Conservation (phyloP, 352 stramenopile genomes). For the Phytophthora fragariaefolia region DNA sequence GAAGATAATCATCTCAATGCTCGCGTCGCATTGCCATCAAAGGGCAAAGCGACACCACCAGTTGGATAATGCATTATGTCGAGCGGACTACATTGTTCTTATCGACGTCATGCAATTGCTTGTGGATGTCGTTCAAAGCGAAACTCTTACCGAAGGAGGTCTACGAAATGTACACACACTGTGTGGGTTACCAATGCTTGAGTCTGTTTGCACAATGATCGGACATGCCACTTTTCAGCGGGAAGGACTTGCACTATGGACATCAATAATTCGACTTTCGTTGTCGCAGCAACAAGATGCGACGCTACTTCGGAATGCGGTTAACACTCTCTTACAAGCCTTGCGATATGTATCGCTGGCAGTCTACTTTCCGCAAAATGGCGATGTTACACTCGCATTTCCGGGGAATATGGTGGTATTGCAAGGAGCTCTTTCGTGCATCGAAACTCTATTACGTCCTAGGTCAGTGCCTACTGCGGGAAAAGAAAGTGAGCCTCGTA, state of each 20-base stretch:
- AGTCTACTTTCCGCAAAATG: constrained; percentile 44
- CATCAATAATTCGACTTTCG: constrained; percentile 40
- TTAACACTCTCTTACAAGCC: constrained; percentile 64
- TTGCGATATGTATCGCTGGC: constrained; percentile 55
- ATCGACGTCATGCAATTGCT: constrained; percentile 55
- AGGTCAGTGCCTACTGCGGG: neutral
- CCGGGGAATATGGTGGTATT: constrained; percentile 33
- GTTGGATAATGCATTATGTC: constrained; percentile 22
- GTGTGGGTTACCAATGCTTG: constrained; percentile 49
- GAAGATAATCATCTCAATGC: constrained; percentile 41
- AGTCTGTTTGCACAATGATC: constrained; percentile 54
- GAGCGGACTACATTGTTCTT: constrained; percentile 43
- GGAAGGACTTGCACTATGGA: constrained; percentile 49
- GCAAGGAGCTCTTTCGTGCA: constrained; percentile 27
- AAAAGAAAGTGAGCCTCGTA: neutral
- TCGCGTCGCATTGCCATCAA: constrained; percentile 68
- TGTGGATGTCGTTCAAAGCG: constrained; percentile 13
- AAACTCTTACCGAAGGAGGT: constrained; percentile 10
- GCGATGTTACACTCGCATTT: constrained; percentile 34
- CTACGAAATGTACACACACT: constrained; percentile 46
- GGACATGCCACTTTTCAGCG: constrained; percentile 40
- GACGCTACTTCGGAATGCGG: constrained; percentile 44
- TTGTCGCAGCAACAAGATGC: constrained; percentile 46
- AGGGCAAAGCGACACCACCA: constrained; percentile 19
- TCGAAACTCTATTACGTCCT: constrained; percentile 36